Percentiles rank a stretch among this genome's conserved stretches.
phyloP scores from a whole-genome alignment of 2,329 filamentous ascomycete species.

The Pyricularia sp. region DNA sequence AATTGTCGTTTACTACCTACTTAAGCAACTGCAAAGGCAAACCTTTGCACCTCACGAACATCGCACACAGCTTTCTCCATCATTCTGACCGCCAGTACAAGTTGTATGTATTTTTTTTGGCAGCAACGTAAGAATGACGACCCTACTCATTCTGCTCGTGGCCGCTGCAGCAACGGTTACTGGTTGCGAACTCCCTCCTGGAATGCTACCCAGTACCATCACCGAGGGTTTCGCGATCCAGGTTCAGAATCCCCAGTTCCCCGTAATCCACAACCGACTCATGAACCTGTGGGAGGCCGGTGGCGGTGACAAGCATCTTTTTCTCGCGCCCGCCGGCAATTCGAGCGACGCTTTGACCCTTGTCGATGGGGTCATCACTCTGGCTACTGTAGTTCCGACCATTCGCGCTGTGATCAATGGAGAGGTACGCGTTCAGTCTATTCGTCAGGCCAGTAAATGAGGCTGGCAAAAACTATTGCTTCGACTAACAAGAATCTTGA shows the following conservation, averaged over 20 bases:
- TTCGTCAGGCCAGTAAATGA: too few relatives aligned
- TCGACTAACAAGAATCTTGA: background rate
- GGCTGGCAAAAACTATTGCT: background rate
- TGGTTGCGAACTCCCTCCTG: conserved; percentile 21
- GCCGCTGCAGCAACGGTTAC: conserved; percentile 4
- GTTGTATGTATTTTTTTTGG: background rate
- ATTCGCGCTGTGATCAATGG: conserved; percentile 32
- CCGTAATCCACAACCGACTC: conserved; percentile 25
- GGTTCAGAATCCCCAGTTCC: conserved; percentile 26
- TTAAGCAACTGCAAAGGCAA: background rate
- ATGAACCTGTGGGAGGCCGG: conserved; percentile 28
- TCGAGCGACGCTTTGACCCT: conserved; percentile 25
- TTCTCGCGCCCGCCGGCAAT: conserved; percentile 26
- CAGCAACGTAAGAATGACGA: background rate
- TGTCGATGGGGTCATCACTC: conserved; percentile 26
- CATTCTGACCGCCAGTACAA: background rate
- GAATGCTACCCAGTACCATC: conserved; percentile 22
- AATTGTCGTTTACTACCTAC: background rate
- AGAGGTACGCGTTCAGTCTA: conserved; percentile 21
- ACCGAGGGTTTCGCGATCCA: conserved; percentile 22
- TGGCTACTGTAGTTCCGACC: conserved; percentile 7
- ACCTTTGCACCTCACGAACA: background rate
- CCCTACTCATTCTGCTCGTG: background rate
- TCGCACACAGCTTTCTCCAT: background rate
- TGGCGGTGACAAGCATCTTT: conserved; percentile 29